These are phyloP conservation scores for Acanthamoeba royreba DNA, from an alignment of 208 protist species.

Conservation along the genomic window DNA sequence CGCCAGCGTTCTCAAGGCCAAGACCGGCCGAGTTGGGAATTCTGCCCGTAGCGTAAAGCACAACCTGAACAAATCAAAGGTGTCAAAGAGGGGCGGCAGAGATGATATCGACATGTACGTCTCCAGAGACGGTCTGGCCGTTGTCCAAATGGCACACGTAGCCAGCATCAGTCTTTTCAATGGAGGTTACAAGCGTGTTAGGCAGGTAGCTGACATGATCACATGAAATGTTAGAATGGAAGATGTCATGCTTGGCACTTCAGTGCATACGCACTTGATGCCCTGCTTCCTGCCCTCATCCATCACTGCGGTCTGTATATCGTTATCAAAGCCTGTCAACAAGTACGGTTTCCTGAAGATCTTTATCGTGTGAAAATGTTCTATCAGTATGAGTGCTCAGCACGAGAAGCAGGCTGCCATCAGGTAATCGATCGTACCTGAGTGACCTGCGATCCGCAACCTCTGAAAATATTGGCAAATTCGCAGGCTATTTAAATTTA, in stretches of 20 bases:
- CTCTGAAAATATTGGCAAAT: slow-evolving; percentile 27
- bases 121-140: background rate
- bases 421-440: background rate
- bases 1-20: too few relatives aligned
- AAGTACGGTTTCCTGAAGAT: background rate
- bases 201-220: background rate
- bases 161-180: background rate
- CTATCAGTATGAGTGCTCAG: background rate
- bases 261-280: background rate
- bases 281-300: background rate
- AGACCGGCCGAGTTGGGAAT: too few relatives aligned
- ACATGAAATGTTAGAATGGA: background rate
- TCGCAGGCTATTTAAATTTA: slow-evolving; percentile 56
- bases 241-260: background rate
- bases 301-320: background rate
- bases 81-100: too few relatives aligned
- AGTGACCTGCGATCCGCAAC: background rate
- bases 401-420: background rate
- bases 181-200: background rate
- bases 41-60: too few relatives aligned
- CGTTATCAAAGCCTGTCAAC: background rate
- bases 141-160: background rate
- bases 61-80: too few relatives aligned
- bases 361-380: background rate
- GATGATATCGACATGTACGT: too few relatives aligned